phyloP scores from a whole-genome alignment of 768 basidiomycete genomes.

The Podaxis rugospora region DNA sequence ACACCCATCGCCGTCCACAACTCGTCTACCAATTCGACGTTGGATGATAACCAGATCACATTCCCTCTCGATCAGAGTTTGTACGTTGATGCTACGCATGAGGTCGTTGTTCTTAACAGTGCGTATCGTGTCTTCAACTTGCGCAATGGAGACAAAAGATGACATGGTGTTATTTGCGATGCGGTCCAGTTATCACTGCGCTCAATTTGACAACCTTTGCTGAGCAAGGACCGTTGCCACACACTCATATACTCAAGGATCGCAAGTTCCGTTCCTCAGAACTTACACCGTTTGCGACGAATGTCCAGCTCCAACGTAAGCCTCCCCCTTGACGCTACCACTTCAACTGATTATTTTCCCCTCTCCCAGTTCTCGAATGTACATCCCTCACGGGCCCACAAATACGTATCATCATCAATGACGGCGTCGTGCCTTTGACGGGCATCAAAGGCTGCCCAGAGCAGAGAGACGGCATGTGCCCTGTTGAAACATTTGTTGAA shows the following conservation, averaged over 20 bases:
- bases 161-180: background rate
- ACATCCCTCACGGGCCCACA: slow-evolving; percentile 44
- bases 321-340: slow-evolving; percentile 8
- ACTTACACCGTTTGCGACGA: slow-evolving; percentile 84
- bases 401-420: slow-evolving; percentile 85
- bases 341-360: background rate
- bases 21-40: slow-evolving; percentile 80
- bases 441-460: slow-evolving; percentile 70
- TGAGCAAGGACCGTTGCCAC: slow-evolving; percentile 66
- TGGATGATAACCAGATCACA: slow-evolving; percentile 61
- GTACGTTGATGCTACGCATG: slow-evolving; percentile 89
- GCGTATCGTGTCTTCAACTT: background rate
- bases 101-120: slow-evolving; percentile 89
- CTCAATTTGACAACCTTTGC: slow-evolving; percentile 79
- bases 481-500: slow-evolving; percentile 63
- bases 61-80: slow-evolving; percentile 71
- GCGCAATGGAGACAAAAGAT: background rate
- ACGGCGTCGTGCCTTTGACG: slow-evolving; percentile 78
- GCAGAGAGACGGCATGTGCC: slow-evolving; percentile 75
- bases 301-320: slow-evolving; percentile 84
- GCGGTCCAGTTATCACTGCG: slow-evolving; percentile 66
- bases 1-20: slow-evolving; percentile 68
- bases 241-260: slow-evolving; percentile 61
- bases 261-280: slow-evolving; percentile 71
- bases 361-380: slow-evolving; percentile 58